These are phyloP conservation scores for Ilyonectria mors-panacis DNA, from an alignment of 2,329 filamentous ascomycete species.

Conservation along the genomic window DNA sequence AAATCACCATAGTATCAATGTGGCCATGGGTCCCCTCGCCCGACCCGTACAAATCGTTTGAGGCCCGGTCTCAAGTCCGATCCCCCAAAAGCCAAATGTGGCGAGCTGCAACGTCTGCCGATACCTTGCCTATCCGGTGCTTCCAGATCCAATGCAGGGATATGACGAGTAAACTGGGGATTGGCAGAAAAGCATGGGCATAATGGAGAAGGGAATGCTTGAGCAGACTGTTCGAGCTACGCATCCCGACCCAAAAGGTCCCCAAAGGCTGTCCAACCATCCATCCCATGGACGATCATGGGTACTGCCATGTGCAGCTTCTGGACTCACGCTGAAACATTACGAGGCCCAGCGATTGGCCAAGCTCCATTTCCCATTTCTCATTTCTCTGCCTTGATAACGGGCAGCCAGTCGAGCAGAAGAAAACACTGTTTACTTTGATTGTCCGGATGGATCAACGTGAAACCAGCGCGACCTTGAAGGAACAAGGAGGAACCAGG, in stretches of 20 bases:
- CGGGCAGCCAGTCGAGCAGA: conserved; percentile 37
- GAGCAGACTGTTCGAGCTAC: conserved; percentile 23
- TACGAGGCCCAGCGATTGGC: conserved; percentile 43
- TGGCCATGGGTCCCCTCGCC: conserved; percentile 11
- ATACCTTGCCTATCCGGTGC: conserved; percentile 35
- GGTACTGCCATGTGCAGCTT: conserved; percentile 37
- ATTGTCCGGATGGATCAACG: conserved; percentile 40
- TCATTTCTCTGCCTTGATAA: conserved; percentile 37
- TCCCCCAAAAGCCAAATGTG: conserved; percentile 9
- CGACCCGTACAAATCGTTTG: conserved; percentile 10
- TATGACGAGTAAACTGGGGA: conserved; percentile 26
- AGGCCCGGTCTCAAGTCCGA: conserved; percentile 17
- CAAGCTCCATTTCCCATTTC: conserved; percentile 40
- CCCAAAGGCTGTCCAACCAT: conserved; percentile 26
- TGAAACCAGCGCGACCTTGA: conserved; percentile 43
- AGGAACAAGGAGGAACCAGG: conserved; percentile 42
- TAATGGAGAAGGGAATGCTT: conserved; percentile 6
- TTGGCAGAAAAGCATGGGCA: conserved; percentile 17
- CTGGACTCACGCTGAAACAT: conserved; percentile 48
- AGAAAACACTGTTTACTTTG: conserved; percentile 17
- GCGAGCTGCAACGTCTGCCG: conserved; percentile 40
- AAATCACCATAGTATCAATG: conserved; percentile 18
- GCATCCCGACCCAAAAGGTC: conserved; percentile 23
- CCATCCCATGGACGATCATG: conserved; percentile 18
- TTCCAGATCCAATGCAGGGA: conserved; percentile 39